Evolutionary conservation across 2,329 filamentous ascomycete genomes (phyloP).

Genomic region (Basipetospora chlamydospora): DNA sequence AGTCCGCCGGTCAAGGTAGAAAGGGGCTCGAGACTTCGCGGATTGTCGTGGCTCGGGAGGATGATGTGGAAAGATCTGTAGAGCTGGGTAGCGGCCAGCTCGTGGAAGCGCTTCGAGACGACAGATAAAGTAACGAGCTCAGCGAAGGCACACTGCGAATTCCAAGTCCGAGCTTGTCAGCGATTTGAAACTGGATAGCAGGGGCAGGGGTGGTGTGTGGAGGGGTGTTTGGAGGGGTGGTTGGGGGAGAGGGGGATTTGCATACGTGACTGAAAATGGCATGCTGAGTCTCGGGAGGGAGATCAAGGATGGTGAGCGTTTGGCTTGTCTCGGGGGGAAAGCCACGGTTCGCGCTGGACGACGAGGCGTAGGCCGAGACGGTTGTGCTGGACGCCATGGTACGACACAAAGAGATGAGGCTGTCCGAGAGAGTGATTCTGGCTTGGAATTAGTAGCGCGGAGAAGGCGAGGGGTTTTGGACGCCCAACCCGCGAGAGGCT

Average conservation of each 20-base stretch:
- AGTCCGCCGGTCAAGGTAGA: constrained; percentile 43
- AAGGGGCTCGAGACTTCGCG: constrained; percentile 34
- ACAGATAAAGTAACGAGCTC: constrained; percentile 44
- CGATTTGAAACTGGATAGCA: background rate
- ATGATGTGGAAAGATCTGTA: constrained; percentile 47
- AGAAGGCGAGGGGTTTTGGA: no score
- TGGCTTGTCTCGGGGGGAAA: constrained; percentile 1
- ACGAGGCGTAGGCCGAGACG: constrained; percentile 8
- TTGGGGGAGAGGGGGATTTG: constrained; percentile 7
- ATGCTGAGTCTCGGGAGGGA: constrained; percentile 33
- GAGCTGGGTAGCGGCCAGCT: constrained; percentile 41
- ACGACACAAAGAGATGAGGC: no score
- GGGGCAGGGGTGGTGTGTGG: background rate
- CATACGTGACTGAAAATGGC: constrained; percentile 33
- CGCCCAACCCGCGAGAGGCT: no score
- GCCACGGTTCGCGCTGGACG: background rate
- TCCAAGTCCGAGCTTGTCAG: no score
- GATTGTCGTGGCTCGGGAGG: constrained; percentile 45
- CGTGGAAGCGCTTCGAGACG: constrained; percentile 41
- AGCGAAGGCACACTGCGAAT: constrained; percentile 29
- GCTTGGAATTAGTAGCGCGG: no score
- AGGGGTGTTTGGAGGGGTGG: no score
- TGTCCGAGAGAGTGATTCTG: no score
- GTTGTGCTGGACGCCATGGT: constrained; percentile 1
- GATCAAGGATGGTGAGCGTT: constrained; percentile 21